Base-by-base conservation (phyloP, 805 yeast species). In the Cyberlindnera xylosilytica region DNA sequence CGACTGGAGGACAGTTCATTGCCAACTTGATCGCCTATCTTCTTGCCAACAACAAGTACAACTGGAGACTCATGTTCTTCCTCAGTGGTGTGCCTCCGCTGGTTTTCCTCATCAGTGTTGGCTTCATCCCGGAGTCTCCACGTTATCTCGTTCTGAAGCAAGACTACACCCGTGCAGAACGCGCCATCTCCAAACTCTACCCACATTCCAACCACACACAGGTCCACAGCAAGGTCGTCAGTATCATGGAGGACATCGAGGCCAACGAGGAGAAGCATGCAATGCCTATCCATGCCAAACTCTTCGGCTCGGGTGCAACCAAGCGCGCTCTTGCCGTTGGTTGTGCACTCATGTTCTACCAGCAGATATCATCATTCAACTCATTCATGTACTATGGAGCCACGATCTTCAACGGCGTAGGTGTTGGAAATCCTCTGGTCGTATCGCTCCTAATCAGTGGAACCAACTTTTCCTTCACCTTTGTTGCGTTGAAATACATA, bases 311-410 rank as follows among this genome's bases (percentile, higher is more conserved):
- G 4, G 15, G 27, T 53, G 64, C 53, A 44, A 74, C 68, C 17
- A 60, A 54, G 31, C 58, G 69, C 38, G 75, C 75, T 0, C 49
- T 70, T 6, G 47, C 71, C 34, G 74, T 79, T 10, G 69, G 80
- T 4, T 71, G 77, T 50, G 73, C 73, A 16, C 58, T 79, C 33
- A 66, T 78, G 69, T 66, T 76, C 47, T 69, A 76, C 49, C 84
- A 79, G 55, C 84, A 79, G 58, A 65, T 72, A 38, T 70, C 78
- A n/a, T 84, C 84, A 41, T 73, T 77, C 56, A 78, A 78, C 61
- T 78, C 80, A 31, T 77, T 79, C 54, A 76, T 79, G 73, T 79
- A 78, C 60, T 79, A 78, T 53, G 76, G 81, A 6, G 74, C 83
- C 9, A 68, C 80, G 12, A 70, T 79, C 35, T 78, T 79, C 65